These are phyloP conservation scores for Populus ilicifolia DNA, from an alignment of 345 rosid species.

Conservation along the genomic window DNA sequence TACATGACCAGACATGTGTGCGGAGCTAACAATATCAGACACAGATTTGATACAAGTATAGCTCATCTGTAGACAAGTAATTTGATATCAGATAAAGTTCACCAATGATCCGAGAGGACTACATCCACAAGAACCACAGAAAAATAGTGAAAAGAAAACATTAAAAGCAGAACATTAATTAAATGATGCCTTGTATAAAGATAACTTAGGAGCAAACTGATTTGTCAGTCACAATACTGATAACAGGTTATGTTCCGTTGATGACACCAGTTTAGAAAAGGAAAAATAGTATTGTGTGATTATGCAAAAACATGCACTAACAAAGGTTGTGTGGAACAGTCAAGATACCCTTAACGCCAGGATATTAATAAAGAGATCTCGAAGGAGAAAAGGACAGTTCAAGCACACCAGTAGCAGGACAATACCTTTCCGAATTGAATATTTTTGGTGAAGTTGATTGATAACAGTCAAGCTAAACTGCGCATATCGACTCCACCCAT, in stretches of 20 bases:
- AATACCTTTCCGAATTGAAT: constrained; percentile 36
- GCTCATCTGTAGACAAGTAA: not conserved
- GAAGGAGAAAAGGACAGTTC: not conserved
- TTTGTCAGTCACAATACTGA: not conserved
- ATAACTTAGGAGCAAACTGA: not conserved
- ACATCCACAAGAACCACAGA: not conserved
- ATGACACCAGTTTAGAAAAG: not conserved
- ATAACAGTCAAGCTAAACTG: constrained; percentile 37
- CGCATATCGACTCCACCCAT: constrained; percentile 50
- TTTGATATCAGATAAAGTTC: not conserved
- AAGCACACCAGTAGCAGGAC: not conserved
- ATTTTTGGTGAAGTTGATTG: constrained; percentile 36
- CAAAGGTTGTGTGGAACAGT: not conserved
- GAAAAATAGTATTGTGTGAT: not conserved
- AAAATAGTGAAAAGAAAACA: not conserved
- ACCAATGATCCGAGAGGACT: not conserved
- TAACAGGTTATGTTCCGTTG: not conserved
- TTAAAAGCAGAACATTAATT: not conserved
- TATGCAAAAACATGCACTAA: not conserved
- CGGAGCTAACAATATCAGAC: not conserved
- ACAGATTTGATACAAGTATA: not conserved
- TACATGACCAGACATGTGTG: not conserved
- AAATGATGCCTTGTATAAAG: not conserved
- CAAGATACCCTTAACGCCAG: not conserved
- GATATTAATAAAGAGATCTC: not conserved